Base-by-base conservation (phyloP, 805 yeast species). In the Isabelozyma pseudorhagii region DNA sequence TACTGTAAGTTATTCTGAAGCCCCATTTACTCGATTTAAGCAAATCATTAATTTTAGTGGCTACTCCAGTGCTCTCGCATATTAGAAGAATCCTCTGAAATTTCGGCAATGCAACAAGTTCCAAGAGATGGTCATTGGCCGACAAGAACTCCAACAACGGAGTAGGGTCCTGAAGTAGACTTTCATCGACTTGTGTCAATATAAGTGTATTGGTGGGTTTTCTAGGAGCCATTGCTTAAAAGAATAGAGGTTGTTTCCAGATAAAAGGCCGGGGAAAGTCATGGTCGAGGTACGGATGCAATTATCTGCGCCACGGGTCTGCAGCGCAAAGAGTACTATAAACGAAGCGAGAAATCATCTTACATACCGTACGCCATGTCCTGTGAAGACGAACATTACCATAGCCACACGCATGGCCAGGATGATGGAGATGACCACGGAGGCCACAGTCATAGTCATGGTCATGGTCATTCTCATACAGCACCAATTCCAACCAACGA, bases 401-500 rank as follows among this genome's bases (percentile, higher is more conserved):
- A 62, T 48, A 66, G 52, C 8, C 65, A 63, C 44, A 56, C 56
- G 11, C 68, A 68, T 50, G 48, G 52, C 21, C 68, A 67, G 50
- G 58, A 54, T 6, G 81, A 77, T 52, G 63, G 65, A 38, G 77
- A 59, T 47, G 52, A 44, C 46, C 36, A 31, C 3, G 48, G 41
- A 38, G 45, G 25, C 28, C 31, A 27, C 14, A 31, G 36, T 8
- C 36, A 31, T 31, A 31, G 36, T 38, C 31, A 46, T 40, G 56
- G 49, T 42, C 55, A 54, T 43, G 61, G 49, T 46, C 64, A 63
- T 47, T 41, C 48, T 40, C 81, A 73, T 64, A 69, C 69, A 10
- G 83, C 90, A 1, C 88, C 93, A 21, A 79, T 84, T 34, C 87
- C 89, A 7, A 92, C 97, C 0, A 78, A 72, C 49, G 71, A 79